Conservation (phyloP, 1,284 basidiomycete genomes). For the Porphyrellus sp. region DNA sequence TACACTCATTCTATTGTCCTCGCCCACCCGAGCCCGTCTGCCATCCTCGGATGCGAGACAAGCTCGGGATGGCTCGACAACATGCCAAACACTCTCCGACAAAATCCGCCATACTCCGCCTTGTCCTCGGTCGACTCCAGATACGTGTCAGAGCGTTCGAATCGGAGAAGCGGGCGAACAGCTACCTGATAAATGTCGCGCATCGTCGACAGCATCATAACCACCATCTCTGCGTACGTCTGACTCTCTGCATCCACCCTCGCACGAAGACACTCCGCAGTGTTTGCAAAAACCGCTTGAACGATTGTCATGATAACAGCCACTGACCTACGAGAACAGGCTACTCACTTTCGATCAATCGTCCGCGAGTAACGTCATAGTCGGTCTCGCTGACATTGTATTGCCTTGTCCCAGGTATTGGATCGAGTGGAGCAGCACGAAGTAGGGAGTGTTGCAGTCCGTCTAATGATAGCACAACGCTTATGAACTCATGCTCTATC, state of each 20-base stretch:
- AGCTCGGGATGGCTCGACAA: slow-evolving; percentile 20
- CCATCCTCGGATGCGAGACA: slow-evolving; percentile 26
- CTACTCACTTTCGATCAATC: slow-evolving; percentile 30
- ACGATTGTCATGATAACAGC: slow-evolving; percentile 1
- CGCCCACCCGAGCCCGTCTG: slow-evolving; percentile 22
- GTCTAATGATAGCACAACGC: slow-evolving; percentile 51
- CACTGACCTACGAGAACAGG: neutral
- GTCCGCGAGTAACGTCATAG: slow-evolving; percentile 21
- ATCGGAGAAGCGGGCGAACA: neutral
- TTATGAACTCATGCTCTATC: slow-evolving; percentile 60
- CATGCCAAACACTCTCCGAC: slow-evolving; percentile 17
- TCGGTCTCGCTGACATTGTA: slow-evolving; percentile 24
- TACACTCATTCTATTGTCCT: slow-evolving; percentile 1
- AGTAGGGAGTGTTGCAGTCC: slow-evolving; percentile 53
- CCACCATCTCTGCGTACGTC: slow-evolving; percentile 28
- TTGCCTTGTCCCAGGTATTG: slow-evolving; percentile 14
- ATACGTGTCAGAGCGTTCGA: slow-evolving; percentile 1
- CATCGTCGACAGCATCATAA: slow-evolving; percentile 34
- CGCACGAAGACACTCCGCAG: slow-evolving; percentile 22
- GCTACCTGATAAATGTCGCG: slow-evolving; percentile 30
- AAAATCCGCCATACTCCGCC: slow-evolving; percentile 26
- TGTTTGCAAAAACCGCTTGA: slow-evolving; percentile 28
- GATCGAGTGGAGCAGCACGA: slow-evolving; percentile 30
- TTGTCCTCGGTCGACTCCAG: slow-evolving; percentile 13
- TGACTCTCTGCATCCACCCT: slow-evolving; percentile 28